phyloP scores from a whole-genome alignment of 2,329 filamentous ascomycete species.

The Apiospora aurea region DNA sequence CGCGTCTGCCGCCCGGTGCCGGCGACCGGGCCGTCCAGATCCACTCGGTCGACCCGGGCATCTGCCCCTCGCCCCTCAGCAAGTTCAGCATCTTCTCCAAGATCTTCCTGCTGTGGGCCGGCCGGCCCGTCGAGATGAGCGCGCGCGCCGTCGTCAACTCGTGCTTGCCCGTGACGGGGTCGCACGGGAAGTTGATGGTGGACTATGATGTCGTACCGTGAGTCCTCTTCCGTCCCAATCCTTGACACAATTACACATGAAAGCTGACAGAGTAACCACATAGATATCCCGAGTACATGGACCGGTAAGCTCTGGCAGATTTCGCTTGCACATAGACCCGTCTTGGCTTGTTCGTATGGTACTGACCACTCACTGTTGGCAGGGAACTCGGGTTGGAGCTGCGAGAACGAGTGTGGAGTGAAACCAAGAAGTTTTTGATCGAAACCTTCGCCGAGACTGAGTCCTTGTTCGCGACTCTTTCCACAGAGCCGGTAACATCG shows the following conservation, averaged over 20 bases:
- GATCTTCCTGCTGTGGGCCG: not conserved
- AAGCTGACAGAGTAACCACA: not conserved
- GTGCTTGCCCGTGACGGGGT: not conserved
- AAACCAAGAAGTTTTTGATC: not conserved
- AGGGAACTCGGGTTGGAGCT: not conserved
- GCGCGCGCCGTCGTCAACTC: not conserved
- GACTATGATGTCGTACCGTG: slow-evolving; percentile 7
- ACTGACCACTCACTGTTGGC: not conserved
- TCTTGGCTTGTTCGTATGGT: rapidly evolving
- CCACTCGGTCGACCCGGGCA: not conserved
- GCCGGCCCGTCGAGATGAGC: not conserved
- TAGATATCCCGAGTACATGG: slow-evolving; percentile 4
- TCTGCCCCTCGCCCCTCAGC: not conserved
- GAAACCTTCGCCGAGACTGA: not conserved
- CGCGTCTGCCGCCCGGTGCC: not conserved
- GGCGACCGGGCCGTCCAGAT: not conserved
- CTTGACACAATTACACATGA: too few species aligned
- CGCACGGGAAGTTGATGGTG: not conserved
- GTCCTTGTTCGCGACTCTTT: not conserved
- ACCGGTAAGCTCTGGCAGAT: not conserved
- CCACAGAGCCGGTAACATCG: not conserved
- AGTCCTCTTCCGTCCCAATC: too few species aligned
- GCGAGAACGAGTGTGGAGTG: not conserved
- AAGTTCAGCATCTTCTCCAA: not conserved
- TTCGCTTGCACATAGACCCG: not conserved